These are phyloP conservation scores for Podospora appendiculata DNA, from an alignment of 495 filamentous ascomycete genomes.

Conservation along the genomic window DNA sequence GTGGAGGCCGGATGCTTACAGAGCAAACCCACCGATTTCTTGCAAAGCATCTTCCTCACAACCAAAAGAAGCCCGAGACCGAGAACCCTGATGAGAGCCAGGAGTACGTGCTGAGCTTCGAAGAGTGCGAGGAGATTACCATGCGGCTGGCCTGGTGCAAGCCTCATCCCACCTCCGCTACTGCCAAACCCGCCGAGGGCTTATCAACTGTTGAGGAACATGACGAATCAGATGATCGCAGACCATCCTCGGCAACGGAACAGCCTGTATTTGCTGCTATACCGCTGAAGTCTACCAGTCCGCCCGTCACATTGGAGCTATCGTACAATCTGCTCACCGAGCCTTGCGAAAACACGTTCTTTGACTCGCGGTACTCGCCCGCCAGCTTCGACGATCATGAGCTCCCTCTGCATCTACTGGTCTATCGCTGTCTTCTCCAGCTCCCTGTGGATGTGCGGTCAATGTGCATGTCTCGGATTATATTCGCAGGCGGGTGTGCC, in stretches of 20 bases:
- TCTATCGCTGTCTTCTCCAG: conserved; percentile 66
- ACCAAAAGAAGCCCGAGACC: conserved; percentile 2
- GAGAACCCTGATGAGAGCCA: conserved; percentile 3
- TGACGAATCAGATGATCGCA: conserved; percentile 31
- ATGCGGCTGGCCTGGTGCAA: conserved; percentile 73
- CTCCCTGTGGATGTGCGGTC: conserved; percentile 76
- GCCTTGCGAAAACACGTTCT: conserved; percentile 69
- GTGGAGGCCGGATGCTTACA: conserved; percentile 63
- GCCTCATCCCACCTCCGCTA: conserved; percentile 10
- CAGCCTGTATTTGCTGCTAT: conserved; percentile 21
- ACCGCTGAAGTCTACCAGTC: conserved; percentile 37
- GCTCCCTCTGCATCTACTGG: conserved; percentile 60
- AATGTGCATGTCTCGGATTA: conserved; percentile 81
- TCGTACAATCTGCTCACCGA: conserved; percentile 61
- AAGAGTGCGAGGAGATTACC: conserved; percentile 71
- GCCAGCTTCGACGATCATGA: conserved; percentile 76
- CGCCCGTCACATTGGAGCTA: conserved; percentile 48
- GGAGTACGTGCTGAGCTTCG: conserved; percentile 46
- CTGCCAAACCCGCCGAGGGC: conserved; percentile 17
- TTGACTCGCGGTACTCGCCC: conserved; percentile 42
- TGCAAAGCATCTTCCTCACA: conserved; percentile 21
- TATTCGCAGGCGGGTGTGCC: conserved; percentile 78
- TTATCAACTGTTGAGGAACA: conserved; percentile 42
- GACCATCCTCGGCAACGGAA: neutral
- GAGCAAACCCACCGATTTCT: conserved; percentile 64